Evolutionary conservation across 345 rosid species (phyloP), one percentile per base, ranked within the genome.

Genomic region (Sisymbrium irio): DNA sequence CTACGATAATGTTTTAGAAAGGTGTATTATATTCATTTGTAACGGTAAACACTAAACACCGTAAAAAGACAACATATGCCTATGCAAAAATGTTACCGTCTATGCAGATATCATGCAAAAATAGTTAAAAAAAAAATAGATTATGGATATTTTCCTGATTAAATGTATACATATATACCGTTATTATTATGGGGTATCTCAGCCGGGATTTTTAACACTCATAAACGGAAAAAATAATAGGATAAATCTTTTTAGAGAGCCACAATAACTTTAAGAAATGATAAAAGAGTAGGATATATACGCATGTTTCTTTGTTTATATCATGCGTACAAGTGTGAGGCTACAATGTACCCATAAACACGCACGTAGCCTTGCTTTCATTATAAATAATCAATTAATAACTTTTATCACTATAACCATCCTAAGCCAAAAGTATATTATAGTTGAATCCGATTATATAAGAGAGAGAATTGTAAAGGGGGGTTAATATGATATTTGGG

Each of bases 231-330:
- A 22, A 49, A 50, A 50, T 0, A 39, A 11, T n/a, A 11, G 12
- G 44, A 10, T 40, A 5, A 54, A 54, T 54, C 9, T 27, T 54
- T 9, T 27, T 4, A 54, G 27, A 27, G 35, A 27, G n/a, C 30
- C 14, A 11, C 0, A 27, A 11, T 0, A 22, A 42, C 9, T 22
- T 9, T 49, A 49, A 9, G n/a, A n/a, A 47, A 47, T 46, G 53
- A 47, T 18, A 51, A 49, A 50, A 20, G 14, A 22, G 9, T 5
- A 17, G 2, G 50, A 45, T 46, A n/a, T 39, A 17, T 17, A 50
- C 9, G 60, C 65, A 57, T 65, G 72, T 47, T 56, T 74, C 4
- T 35, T 56, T 58, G 67, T 74, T 46, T 19, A 49, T 36, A 36
- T 59, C 33, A 14, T 28, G n/a, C 11, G n/a, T 4, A 8, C 15